These are phyloP conservation scores for Pilaira anomala DNA, from an alignment of 192 early-diverging fungal genomes.

Conservation along the genomic window DNA sequence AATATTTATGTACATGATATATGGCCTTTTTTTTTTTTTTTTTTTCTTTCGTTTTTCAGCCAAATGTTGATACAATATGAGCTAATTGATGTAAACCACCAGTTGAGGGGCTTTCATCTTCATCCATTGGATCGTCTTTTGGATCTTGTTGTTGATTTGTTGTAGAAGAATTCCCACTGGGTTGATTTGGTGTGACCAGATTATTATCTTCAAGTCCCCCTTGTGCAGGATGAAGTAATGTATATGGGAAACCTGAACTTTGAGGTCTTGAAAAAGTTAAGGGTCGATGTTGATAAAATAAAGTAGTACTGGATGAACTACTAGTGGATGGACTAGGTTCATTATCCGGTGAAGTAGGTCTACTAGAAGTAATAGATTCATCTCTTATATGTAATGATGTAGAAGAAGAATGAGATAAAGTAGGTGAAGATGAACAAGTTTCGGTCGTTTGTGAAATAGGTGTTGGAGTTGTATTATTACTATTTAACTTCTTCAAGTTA, in stretches of 20 bases:
- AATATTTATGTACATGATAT: background rate
- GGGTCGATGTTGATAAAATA: constrained; percentile 31
- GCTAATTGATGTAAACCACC: constrained; percentile 23
- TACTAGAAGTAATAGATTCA: background rate
- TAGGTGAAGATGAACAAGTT: constrained; percentile 9
- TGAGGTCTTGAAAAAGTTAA: constrained; percentile 5
- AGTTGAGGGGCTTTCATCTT: constrained; percentile 16
- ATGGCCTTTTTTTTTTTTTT: no score
- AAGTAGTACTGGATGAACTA: background rate
- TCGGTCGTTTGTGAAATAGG: background rate
- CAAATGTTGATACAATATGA: constrained; percentile 35
- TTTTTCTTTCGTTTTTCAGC: no score
- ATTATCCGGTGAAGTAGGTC: constrained; percentile 9
- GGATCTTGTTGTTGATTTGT: background rate
- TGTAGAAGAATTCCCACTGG: background rate
- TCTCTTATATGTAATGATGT: constrained; percentile 20
- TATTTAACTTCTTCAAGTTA: constrained; percentile 9
- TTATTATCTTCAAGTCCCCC: background rate
- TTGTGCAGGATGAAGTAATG: constrained; percentile 18
- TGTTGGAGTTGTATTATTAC: constrained; percentile 4
- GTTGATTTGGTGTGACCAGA: background rate
- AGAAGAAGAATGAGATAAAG: constrained; percentile 3
- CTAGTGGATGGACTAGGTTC: background rate
- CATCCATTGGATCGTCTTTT: constrained; percentile 17
- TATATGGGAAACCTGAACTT: constrained; percentile 2